phyloP scores from a whole-genome alignment of 2,329 filamentous ascomycete genomes.

The Taxawa tesnikishii region DNA sequence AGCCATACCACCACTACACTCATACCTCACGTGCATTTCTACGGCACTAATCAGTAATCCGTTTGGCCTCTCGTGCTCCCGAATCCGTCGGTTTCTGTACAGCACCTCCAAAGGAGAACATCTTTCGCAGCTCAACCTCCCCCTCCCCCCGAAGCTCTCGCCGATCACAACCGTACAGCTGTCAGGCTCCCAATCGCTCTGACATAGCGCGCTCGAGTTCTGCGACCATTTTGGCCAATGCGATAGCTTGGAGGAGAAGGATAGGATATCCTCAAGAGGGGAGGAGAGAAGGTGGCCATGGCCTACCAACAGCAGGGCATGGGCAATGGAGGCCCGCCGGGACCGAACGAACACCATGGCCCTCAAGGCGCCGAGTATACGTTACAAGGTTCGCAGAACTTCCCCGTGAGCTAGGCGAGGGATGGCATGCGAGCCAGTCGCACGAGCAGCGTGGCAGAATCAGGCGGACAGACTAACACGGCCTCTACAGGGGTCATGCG shows the following conservation, averaged over 20 bases:
- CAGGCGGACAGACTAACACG: slow-evolving; percentile 13
- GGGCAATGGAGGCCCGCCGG: slow-evolving; percentile 43
- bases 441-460: not conserved
- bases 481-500: slow-evolving; percentile 74
- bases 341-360: slow-evolving; percentile 33
- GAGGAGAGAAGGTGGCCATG: slow-evolving; percentile 32
- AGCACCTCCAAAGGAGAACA: too few species aligned
- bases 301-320: slow-evolving; percentile 59
- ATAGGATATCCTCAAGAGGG: not conserved
- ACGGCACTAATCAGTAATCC: too few species aligned
- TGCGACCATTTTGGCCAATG: too few species aligned
- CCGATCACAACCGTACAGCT: too few species aligned
- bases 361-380: slow-evolving; percentile 59
- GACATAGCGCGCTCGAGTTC: too few species aligned
- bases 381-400: slow-evolving; percentile 46
- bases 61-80: too few species aligned
- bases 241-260: too few species aligned
- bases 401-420: not conserved
- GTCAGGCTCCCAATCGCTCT: not conserved
- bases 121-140: too few species aligned
- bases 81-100: too few species aligned
- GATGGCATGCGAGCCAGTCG: not conserved
- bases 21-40: not conserved
- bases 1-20: not conserved
- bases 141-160: not conserved